Evolutionary conservation across 768 basidiomycete species (phyloP), one percentile per base, ranked within the genome.

Genomic region (Filobasidium wieringae): DNA sequence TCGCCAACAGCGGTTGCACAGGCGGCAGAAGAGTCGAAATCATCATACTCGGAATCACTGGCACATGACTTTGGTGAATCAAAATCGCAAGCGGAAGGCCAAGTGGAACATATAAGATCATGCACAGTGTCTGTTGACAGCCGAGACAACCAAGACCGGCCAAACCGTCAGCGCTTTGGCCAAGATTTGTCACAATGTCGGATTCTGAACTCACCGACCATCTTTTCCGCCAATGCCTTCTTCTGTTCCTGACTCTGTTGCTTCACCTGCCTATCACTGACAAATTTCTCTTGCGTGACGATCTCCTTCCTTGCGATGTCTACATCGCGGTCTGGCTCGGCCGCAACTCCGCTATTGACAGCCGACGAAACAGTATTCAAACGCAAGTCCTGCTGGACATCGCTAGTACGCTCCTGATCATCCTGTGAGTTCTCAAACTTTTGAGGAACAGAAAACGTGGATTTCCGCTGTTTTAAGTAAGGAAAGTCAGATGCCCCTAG

Each of bases 201-300:
- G 36, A 1, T 19, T 11, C 50, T 37, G n/a, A 30, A 61, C 60
- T 53, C 51, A 61, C 60, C 60, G 60, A 61, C 55, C 60, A 61
- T 61, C 51, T 57, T 57, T 49, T 61, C 60, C 8, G 60, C 55
- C 43, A 57, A 22, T 1, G 41, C 43, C 55, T 50, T 57, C 45
- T 57, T 57, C n/a, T 47, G 43, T 27, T 47, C 43, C 24, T 47
- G 43, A 47, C 43, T 47, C 43, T 47, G 43, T 26, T 47, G 43
- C 43, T 47, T 47, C 15, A 27, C 29, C n/a, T 47, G 43, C 22
- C 29, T 47, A 19, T 47, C 15, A 14, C 29, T 27, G 43, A 47
- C n/a, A 19, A 22, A 12, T 22, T 27, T 47, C n/a, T 47, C 43
- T 27, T 47, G 43, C 43, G 22, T 47, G 43, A 47, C 29, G 5